Evolutionary conservation across 768 basidiomycete genomes (phyloP), one percentile per base, ranked within the genome.

Genomic region (Jaapia argillacea): DNA sequence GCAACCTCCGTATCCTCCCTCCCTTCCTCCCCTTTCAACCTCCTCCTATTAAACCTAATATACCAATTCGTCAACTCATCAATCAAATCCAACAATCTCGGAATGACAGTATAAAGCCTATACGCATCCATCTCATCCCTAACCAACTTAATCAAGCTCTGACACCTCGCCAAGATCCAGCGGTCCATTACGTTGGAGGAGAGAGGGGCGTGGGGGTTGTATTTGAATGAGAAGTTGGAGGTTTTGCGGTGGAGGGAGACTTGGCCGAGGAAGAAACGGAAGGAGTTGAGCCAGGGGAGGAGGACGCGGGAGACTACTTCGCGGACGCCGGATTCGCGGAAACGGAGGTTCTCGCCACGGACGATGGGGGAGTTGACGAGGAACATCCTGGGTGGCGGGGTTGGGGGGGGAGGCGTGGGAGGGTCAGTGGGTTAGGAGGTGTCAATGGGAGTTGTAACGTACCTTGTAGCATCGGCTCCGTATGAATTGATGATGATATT

Each of bases 21-120:
- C 2, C 94, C 87, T 54, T 90, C 85, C 60, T 94, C 88, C 36
- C 96, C 96, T 72, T 99, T 99, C 47, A 99, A 68, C 13, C 96
- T 77, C 51, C 83, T 84, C 36, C 96, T 81, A 65, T 99, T 99
- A 70, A 98, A 98, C 39, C 96, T 90, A 58, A 99, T 98, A 65
- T 99, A 99, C 92, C 93, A 97, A 59, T 99, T 99, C 18, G 96
- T 99, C 46, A 98, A 72, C 61, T 98, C 96, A 51, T 94, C 90
- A 24, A 99, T 75, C 45, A 99, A 80, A 50, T 87, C 85, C 46
- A 98, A 70, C 33, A 97, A 70, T 25, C 90, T 79, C n/a, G 92
- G 92, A 49, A 97, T 90, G 68, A 99, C 86, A 50, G 91, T 98
- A 66, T 98, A 98, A 12, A 99, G 75, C 50, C 93, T 77, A 65